Percentiles rank a stretch among this genome's conserved stretches.
phyloP scores from a whole-genome alignment of 2,329 filamentous ascomycete genomes.

The Talaromyces pinophilus region DNA sequence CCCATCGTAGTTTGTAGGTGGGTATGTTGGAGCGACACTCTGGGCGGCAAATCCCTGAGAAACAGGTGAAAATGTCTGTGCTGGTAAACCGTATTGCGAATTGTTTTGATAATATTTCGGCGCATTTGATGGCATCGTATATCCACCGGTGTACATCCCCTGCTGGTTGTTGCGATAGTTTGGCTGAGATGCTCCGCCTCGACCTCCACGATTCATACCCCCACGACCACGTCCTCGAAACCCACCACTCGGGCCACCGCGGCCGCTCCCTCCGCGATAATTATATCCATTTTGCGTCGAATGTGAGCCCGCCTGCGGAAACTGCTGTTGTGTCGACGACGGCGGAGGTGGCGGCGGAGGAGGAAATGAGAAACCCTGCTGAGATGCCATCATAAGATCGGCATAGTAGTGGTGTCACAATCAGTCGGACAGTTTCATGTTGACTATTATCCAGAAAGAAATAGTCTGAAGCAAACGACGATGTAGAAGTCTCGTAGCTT shows the following conservation, averaged over 20 bases:
- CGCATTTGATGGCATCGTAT: conserved; percentile 28
- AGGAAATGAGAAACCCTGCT: conserved; percentile 48
- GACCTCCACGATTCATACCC: conserved; percentile 32
- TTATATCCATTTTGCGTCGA: conserved; percentile 28
- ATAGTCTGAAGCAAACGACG: neutral
- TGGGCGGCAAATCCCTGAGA: conserved; percentile 29
- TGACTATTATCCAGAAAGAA: neutral
- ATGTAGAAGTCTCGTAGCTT: neutral
- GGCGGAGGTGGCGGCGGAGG: conserved; percentile 47
- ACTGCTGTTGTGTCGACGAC: conserved; percentile 24
- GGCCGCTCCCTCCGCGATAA: conserved; percentile 29
- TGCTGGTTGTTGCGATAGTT: conserved; percentile 27
- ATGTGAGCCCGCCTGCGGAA: conserved; percentile 28
- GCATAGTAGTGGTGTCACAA: neutral
- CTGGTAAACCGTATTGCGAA: neutral
- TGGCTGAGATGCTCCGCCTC: conserved; percentile 31
- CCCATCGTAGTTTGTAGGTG: conserved; percentile 6
- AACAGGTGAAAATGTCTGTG: conserved; percentile 21
- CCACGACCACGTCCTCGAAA: conserved; percentile 40
- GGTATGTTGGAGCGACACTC: conserved; percentile 5
- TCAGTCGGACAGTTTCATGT: conserved; percentile 9
- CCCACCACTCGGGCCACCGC: conserved; percentile 32
- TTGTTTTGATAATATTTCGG: neutral
- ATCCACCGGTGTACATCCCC: conserved; percentile 31
- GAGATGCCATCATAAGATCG: conserved; percentile 40